These are phyloP conservation scores for Orbilia quercus DNA, from an alignment of 2,329 filamentous ascomycete genomes.

Conservation along the genomic window DNA sequence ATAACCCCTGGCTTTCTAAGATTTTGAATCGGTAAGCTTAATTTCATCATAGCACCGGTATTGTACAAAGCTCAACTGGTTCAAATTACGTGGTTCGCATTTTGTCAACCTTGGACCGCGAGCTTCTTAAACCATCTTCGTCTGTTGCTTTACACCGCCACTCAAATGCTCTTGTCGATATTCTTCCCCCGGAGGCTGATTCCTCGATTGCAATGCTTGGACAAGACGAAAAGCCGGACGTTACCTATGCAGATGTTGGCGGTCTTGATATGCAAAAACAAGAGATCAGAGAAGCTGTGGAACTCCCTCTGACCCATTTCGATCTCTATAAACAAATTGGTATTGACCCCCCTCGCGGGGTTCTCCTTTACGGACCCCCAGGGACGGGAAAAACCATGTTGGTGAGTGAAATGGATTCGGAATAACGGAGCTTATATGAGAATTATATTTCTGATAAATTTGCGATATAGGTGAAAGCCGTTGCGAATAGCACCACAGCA, in stretches of 20 bases:
- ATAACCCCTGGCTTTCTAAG: constrained; percentile 1
- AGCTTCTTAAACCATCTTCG: constrained; percentile 96
- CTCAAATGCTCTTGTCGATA: constrained; percentile 98
- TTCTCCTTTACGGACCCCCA: constrained; percentile 93
- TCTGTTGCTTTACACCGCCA: constrained; percentile 97
- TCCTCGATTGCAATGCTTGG: constrained; percentile 99
- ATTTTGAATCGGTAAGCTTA: constrained; percentile 11
- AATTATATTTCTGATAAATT: background rate
- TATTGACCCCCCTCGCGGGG: constrained; percentile 96
- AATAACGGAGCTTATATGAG: background rate
- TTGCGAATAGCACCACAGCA: constrained; percentile 96
- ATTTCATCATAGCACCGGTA: constrained; percentile 79
- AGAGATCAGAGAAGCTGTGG: constrained; percentile 96
- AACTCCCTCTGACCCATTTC: constrained; percentile 95
- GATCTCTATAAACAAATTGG: constrained; percentile 99
- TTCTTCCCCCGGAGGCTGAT: constrained; percentile 97
- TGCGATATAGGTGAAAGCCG: constrained; percentile 75
- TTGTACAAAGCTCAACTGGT: constrained; percentile 97
- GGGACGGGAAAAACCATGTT: constrained; percentile 80
- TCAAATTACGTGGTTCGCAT: constrained; percentile 99
- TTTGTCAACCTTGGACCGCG: constrained; percentile 95
- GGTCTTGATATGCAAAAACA: constrained; percentile 99
- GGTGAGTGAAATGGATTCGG: constrained; percentile 66
- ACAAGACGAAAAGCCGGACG: constrained; percentile 95
- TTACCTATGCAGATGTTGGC: constrained; percentile 97